Conservation (phyloP, 2,329 filamentous ascomycete species). For the Phyllosticta citriasiana region DNA sequence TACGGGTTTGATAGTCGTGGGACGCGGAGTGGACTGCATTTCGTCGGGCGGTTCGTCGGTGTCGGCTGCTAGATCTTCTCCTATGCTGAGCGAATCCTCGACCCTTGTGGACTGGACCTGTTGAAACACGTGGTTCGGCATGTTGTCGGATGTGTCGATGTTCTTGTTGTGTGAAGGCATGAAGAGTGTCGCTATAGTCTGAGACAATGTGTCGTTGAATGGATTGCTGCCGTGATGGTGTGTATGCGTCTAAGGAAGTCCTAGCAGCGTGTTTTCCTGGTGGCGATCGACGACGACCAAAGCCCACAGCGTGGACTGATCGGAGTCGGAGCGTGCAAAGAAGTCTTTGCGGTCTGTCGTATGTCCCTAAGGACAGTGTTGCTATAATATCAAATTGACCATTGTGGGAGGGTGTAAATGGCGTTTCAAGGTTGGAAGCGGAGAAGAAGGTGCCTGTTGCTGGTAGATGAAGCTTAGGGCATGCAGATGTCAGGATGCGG, state of each 20-base stretch:
- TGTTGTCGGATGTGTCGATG: constrained; percentile 17
- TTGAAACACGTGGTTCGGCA: constrained; percentile 21
- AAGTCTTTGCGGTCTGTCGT: background rate
- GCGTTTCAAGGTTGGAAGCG: constrained; percentile 19
- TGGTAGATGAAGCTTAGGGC: constrained; percentile 15
- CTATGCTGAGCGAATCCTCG: constrained; percentile 5
- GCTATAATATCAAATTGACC: constrained; percentile 29
- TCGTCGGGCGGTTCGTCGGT: constrained; percentile 81
- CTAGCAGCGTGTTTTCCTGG: background rate
- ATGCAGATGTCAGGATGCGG: constrained; percentile 13
- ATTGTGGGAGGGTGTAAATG: constrained; percentile 20
- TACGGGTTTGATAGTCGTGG: constrained; percentile 30
- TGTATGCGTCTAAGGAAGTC: background rate
- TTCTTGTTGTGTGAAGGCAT: constrained; percentile 28
- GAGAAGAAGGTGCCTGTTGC: constrained; percentile 16
- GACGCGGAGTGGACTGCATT: constrained; percentile 37
- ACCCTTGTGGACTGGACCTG: constrained; percentile 20
- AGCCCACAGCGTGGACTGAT: background rate
- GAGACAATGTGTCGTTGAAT: background rate
- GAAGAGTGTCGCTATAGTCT: background rate
- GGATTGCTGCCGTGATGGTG: background rate
- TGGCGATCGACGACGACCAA: background rate
- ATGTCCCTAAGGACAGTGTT: constrained; percentile 26
- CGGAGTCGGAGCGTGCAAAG: background rate
- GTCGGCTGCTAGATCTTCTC: constrained; percentile 60